A percentile compares a stretch with the other conserved stretches of the same genome.
Evolutionary conservation across 176 grass and related monocot species (phyloP).

Genomic region (Secale cereale): DNA sequence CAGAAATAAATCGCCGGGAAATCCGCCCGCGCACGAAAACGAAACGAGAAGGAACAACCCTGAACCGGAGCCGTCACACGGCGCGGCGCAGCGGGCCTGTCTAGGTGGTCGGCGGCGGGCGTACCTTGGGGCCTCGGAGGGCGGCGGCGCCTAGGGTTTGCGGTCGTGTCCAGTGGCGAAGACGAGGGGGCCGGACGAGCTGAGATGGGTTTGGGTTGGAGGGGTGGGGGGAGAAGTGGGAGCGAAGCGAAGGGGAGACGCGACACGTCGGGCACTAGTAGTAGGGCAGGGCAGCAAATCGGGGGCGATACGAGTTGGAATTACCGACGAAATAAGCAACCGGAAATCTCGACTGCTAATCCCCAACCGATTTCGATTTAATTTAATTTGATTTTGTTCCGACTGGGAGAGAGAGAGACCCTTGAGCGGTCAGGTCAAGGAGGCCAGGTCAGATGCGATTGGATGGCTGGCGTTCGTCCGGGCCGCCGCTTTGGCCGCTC

Average conservation of each 20-base stretch:
- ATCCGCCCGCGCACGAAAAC: neutral
- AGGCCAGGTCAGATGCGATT: slow-evolving; percentile 14
- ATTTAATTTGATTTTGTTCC: neutral
- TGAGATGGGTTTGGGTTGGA: slow-evolving; percentile 40
- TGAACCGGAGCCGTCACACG: neutral
- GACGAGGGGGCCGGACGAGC: slow-evolving; percentile 2
- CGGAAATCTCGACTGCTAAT: neutral
- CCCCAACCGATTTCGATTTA: neutral
- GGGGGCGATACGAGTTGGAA: slow-evolving; percentile 14
- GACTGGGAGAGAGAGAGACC: neutral
- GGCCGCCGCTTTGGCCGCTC: slow-evolving; percentile 35
- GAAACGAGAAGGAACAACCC: neutral
- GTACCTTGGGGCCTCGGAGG: slow-evolving; percentile 45
- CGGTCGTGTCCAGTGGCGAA: slow-evolving; percentile 46
- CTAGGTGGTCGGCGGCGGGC: slow-evolving; percentile 15
- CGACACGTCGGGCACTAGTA: neutral
- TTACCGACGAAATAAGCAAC: neutral
- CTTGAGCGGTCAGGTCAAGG: slow-evolving; percentile 33
- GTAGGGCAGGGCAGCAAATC: neutral
- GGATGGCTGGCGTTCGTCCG: slow-evolving; percentile 31
- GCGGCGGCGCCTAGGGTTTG: slow-evolving; percentile 61
- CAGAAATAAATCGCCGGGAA: neutral
- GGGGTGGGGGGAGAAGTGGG: slow-evolving; percentile 20
- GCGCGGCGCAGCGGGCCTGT: neutral
- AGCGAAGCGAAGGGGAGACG: slow-evolving; percentile 15